These are phyloP conservation scores for Xylariaceae sp. DNA, from an alignment of 2,329 filamentous ascomycete genomes.

Conservation along the genomic window DNA sequence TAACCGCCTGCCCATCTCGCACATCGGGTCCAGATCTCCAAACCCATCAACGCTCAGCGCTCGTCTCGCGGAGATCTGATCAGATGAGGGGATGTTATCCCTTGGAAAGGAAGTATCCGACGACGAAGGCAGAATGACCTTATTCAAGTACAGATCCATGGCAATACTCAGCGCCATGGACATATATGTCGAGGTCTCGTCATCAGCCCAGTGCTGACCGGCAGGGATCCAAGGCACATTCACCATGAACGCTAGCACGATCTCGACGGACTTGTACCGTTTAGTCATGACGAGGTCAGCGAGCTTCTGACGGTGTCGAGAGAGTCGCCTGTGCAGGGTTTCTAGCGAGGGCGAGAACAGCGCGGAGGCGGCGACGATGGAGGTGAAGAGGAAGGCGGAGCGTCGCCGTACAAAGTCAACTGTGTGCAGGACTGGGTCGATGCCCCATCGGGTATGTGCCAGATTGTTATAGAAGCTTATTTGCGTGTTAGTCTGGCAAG, in stretches of 20 bases:
- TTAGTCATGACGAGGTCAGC: constrained; percentile 56
- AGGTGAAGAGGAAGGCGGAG: constrained; percentile 67
- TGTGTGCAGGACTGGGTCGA: constrained; percentile 62
- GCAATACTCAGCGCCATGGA: constrained; percentile 64
- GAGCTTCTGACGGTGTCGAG: constrained; percentile 57
- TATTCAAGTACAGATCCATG: constrained; percentile 64
- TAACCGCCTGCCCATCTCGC: constrained; percentile 55
- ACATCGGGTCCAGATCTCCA: constrained; percentile 53
- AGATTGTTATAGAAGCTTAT: constrained; percentile 62
- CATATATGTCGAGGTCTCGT: constrained; percentile 67
- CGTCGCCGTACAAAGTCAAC: constrained; percentile 59
- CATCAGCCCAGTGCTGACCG: constrained; percentile 61
- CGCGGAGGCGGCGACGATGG: constrained; percentile 62
- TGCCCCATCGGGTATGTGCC: constrained; percentile 68
- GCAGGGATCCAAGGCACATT: constrained; percentile 72
- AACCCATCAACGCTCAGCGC: constrained; percentile 65
- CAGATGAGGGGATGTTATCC: constrained; percentile 52
- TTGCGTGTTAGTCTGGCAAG: constrained; percentile 4
- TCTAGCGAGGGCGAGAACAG: constrained; percentile 60
- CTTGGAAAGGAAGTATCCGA: constrained; percentile 40
- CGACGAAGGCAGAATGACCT: constrained; percentile 54
- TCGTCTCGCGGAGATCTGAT: constrained; percentile 62
- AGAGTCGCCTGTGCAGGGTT: constrained; percentile 59
- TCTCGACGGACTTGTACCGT: constrained; percentile 64
- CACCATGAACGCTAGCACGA: constrained; percentile 68